These are phyloP conservation scores for Verticillium nonalfalfae DNA, from an alignment of 2,329 filamentous ascomycete species.

Conservation along the genomic window DNA sequence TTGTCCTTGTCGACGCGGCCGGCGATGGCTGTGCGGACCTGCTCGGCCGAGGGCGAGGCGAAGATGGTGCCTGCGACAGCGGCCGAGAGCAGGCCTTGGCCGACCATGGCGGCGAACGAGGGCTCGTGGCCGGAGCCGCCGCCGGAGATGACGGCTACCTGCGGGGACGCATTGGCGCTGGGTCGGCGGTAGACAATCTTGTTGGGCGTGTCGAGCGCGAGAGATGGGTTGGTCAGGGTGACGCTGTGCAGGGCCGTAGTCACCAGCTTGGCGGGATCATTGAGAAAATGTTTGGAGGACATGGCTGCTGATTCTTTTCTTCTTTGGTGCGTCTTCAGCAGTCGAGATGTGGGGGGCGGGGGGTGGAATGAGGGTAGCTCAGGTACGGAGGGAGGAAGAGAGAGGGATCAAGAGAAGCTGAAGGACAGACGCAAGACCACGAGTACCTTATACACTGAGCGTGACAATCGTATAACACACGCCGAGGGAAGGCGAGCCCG, in stretches of 20 bases:
- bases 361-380: too few species aligned
- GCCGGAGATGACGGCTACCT: constrained; percentile 80
- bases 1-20: constrained; percentile 64
- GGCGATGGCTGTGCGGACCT: constrained; percentile 71
- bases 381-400: neutral
- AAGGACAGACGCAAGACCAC: too few species aligned
- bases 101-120: constrained; percentile 80
- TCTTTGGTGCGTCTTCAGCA: neutral
- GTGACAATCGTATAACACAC: neutral
- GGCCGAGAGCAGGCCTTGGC: constrained; percentile 70
- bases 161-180: constrained; percentile 32
- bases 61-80: constrained; percentile 86
- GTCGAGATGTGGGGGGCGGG: too few species aligned
- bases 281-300: constrained; percentile 80
- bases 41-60: constrained; percentile 73
- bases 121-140: constrained; percentile 90
- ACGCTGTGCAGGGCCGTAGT: constrained; percentile 68
- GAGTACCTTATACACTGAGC: too few species aligned
- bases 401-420: neutral
- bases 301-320: constrained; percentile 18
- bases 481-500: neutral
- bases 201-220: constrained; percentile 70
- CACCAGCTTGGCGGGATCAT: constrained; percentile 75
- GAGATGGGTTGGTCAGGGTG: constrained; percentile 76
- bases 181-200: constrained; percentile 79